These are phyloP conservation scores for Hordeum pubiflorum DNA, from an alignment of 202 grass and related monocot species.

Conservation along the genomic window DNA sequence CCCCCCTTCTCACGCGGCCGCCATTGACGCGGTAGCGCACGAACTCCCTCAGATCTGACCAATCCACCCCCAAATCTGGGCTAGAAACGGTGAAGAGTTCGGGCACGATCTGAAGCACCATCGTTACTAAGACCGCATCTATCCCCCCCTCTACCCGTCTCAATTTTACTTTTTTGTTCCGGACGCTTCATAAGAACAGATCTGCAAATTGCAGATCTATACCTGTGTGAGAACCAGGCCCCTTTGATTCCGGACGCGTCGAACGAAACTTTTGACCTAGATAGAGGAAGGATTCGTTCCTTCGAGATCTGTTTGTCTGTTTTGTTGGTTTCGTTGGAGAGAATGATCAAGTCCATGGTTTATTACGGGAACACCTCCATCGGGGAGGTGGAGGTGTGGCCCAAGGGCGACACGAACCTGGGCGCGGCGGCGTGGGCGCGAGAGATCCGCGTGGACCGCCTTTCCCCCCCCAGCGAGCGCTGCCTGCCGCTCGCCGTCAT, in stretches of 20 bases:
- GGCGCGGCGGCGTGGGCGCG: slow-evolving; percentile 47
- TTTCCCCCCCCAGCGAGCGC: slow-evolving; percentile 74
- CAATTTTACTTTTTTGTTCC: slow-evolving; percentile 13
- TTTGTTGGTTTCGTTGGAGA: slow-evolving; percentile 43
- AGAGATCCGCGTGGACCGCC: slow-evolving; percentile 86
- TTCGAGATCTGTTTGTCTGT: slow-evolving; percentile 27
- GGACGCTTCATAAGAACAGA: slow-evolving; percentile 62
- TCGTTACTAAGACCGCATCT: slow-evolving; percentile 23
- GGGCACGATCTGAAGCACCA: slow-evolving; percentile 25
- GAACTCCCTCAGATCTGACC: slow-evolving; percentile 37
- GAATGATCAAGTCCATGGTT: slow-evolving; percentile 88
- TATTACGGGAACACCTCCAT: slow-evolving; percentile 68
- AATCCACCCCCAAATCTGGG: slow-evolving; percentile 27
- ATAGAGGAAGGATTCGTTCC: neutral
- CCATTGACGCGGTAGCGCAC: slow-evolving; percentile 37
- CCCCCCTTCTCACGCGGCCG: neutral
- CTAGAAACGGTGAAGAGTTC: slow-evolving; percentile 36
- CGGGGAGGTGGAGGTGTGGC: slow-evolving; percentile 87
- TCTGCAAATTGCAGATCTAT: slow-evolving; percentile 41
- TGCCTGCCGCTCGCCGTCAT: slow-evolving; percentile 87
- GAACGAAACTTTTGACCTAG: slow-evolving; percentile 43
- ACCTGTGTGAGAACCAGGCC: slow-evolving; percentile 24
- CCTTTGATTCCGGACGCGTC: slow-evolving; percentile 26
- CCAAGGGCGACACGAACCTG: slow-evolving; percentile 50
- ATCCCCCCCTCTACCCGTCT: neutral